Percentiles rank a stretch among this genome's conserved stretches.
Conservation (phyloP, 2,329 filamentous ascomycete species). For the Botrytis medusae region DNA sequence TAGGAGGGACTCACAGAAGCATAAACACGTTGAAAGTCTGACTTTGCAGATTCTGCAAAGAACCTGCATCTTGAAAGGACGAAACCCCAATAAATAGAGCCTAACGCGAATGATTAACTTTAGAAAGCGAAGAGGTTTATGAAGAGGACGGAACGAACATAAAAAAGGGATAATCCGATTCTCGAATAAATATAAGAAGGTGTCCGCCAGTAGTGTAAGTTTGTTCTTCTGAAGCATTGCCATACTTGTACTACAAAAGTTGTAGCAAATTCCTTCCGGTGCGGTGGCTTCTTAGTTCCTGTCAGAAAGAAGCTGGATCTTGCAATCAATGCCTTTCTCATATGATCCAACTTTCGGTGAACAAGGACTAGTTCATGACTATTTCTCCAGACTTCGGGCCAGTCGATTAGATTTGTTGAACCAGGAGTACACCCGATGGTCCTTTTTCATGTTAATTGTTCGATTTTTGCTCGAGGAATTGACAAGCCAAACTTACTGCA, state of each 20-base stretch:
- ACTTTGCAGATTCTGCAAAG: slow-evolving; percentile 64
- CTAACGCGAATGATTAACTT: neutral
- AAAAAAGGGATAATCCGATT: slow-evolving; percentile 28
- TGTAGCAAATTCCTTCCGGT: slow-evolving; percentile 62
- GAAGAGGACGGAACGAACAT: slow-evolving; percentile 44
- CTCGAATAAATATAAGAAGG: slow-evolving; percentile 54
- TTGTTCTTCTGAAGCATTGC: slow-evolving; percentile 57
- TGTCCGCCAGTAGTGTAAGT: slow-evolving; percentile 63
- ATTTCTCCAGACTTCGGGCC: slow-evolving; percentile 59
- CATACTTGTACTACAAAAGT: slow-evolving; percentile 54
- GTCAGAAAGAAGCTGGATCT: slow-evolving; percentile 30
- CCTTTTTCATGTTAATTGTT: neutral
- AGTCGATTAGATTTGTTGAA: slow-evolving; percentile 60
- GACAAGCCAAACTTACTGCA: slow-evolving; percentile 41
- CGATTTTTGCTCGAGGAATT: neutral
- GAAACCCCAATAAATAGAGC: slow-evolving; percentile 68
- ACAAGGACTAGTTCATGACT: slow-evolving; percentile 48
- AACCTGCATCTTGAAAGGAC: slow-evolving; percentile 61
- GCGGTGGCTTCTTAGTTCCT: slow-evolving; percentile 45
- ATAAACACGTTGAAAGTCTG: slow-evolving; percentile 76
- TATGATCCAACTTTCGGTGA: slow-evolving; percentile 50
- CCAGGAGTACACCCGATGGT: slow-evolving; percentile 59
- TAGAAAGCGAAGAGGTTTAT: neutral
- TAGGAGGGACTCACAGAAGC: slow-evolving; percentile 49
- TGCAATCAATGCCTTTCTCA: slow-evolving; percentile 43